A percentile compares a stretch with the other conserved stretches of the same genome.
Evolutionary conservation across 805 yeast genomes (phyloP).

Genomic region (Lipomyces spencermartinsiae): DNA sequence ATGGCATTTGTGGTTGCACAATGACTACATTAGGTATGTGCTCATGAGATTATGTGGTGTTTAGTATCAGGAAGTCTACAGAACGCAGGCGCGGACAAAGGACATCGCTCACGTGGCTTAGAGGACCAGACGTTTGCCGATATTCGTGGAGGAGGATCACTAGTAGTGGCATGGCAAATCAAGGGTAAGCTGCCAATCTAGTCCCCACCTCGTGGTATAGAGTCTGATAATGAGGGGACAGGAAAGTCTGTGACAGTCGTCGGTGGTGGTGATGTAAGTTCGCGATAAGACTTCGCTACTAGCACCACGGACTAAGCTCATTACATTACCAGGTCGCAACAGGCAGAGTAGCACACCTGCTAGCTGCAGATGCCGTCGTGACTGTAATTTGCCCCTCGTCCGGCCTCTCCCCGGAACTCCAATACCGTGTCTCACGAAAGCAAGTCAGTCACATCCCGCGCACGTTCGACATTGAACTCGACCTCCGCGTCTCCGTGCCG

Average conservation of each 20-base stretch:
- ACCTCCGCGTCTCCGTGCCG: constrained; percentile 44
- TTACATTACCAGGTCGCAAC: constrained; percentile 58
- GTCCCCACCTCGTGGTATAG: neutral
- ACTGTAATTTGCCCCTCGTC: constrained; percentile 62
- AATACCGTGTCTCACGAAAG: constrained; percentile 43
- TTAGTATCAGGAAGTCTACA: neutral
- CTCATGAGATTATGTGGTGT: neutral
- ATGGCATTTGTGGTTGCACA: neutral
- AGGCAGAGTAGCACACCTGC: constrained; percentile 67
- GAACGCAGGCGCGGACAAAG: neutral
- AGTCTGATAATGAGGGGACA: constrained; percentile 19
- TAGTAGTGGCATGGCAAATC: constrained; percentile 77
- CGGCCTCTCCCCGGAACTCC: constrained; percentile 48
- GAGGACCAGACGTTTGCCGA: constrained; percentile 12
- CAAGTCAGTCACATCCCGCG: constrained; percentile 51
- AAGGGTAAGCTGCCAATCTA: constrained; percentile 49
- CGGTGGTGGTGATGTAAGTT: constrained; percentile 59
- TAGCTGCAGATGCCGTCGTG: constrained; percentile 72
- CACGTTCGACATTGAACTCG: constrained; percentile 26
- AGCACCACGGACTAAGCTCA: neutral
- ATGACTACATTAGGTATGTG: constrained; percentile 1
- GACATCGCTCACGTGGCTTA: neutral
- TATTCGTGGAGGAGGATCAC: constrained; percentile 53
- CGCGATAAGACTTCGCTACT: neutral
- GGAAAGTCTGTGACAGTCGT: constrained; percentile 70